Conservation (phyloP, 306 rosid genomes). For the Pyrus pyrifolia region DNA sequence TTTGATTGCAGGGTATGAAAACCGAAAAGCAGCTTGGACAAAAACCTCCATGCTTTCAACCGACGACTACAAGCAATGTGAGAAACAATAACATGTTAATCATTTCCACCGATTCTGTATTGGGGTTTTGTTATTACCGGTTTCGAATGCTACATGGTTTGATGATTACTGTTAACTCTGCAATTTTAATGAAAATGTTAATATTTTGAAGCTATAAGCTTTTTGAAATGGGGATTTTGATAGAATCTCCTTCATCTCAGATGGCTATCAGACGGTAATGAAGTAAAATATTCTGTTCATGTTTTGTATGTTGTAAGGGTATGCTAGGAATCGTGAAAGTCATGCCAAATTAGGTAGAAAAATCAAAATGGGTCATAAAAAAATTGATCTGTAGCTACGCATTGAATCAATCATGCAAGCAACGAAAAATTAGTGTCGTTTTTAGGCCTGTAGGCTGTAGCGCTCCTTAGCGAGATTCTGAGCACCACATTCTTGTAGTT, state of each 20-base stretch:
- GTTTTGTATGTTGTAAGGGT: neutral
- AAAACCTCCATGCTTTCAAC: neutral
- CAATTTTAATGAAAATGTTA: neutral
- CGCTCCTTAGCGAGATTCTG: neutral
- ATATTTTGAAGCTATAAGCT: neutral
- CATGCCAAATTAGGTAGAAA: neutral
- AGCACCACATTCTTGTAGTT: neutral
- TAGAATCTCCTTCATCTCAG: neutral
- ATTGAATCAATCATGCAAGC: neutral
- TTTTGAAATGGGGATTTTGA: neutral
- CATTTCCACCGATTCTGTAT: neutral
- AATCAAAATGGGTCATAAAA: no score
- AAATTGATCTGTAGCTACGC: neutral
- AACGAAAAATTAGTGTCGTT: neutral
- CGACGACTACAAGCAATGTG: slow-evolving; percentile 1
- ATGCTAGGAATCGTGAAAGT: neutral
- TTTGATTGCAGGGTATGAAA: slow-evolving; percentile 11
- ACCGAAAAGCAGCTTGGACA: neutral
- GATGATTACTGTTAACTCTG: neutral
- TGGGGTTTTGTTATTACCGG: neutral
- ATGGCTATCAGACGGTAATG: neutral
- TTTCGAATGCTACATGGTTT: neutral
- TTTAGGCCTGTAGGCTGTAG: neutral
- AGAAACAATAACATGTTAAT: neutral
- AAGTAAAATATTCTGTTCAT: neutral